Base-by-base conservation (phyloP, 2,329 filamentous ascomycete species). In the Thielaviopsis populi region DNA sequence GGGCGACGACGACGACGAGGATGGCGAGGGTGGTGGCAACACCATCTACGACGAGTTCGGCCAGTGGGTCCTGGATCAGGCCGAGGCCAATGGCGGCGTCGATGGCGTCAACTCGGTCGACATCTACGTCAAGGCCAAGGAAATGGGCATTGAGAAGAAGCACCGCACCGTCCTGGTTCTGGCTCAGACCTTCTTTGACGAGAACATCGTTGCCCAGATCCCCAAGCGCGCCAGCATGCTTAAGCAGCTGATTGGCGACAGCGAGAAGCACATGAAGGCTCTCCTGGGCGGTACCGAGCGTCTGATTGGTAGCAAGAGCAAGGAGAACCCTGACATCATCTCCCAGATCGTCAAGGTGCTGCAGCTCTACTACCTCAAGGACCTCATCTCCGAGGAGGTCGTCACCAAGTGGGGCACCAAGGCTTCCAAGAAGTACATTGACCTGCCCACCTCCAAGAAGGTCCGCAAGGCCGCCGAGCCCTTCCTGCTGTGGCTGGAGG, bases 391-490 rank as follows among this genome's bases (percentile, higher is more conserved):
- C 61, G 94, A 99, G 78, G 91, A 96, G 68, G 83, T 91, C 17
- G 84, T 95, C 73, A 88, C 86, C 76, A 86, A 87, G 70, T 99
- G 94, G 92, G 92, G 91, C 68, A 82, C 83, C 73, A 96, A 94
- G 81, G 91, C 92, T 66, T 96, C 90, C 83, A 96, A 95, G 86
- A 96, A 96, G 80, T 97, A 97, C 74, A 89, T 95, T 70, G 92
- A 97, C 73, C 76, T 95, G 67, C 74, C 86, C 66, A 91, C 85
- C 67, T 95, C 90, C 78, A 92, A 91, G 81, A 95, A 95, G 82
- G 91, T 97, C 68, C 90, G 91, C 78, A 92, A 95, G 80, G 88
- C 89, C 68, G 91, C 94, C 63, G 88, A 95, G 79, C 86, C 89
- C 68, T 99, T 99, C 83, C 81, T 96, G 72, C 88, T 85, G 70